Evolutionary conservation across 2,329 filamentous ascomycete species (phyloP).

Genomic region (Penicillium sp.): DNA sequence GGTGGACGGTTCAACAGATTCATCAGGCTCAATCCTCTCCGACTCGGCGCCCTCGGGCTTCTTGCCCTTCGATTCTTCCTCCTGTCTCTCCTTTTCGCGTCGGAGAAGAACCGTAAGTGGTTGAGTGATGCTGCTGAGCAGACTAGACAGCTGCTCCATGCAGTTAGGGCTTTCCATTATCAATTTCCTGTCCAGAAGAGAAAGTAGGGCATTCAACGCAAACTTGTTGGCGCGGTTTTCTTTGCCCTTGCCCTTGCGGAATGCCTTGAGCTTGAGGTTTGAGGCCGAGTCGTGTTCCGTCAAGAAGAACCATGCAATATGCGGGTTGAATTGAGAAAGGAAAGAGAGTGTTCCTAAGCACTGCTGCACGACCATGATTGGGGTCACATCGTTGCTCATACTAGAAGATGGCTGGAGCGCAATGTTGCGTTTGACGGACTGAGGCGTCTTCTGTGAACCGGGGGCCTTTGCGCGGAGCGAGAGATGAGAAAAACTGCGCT

Average conservation of each 20-base stretch:
- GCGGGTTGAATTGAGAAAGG: slow-evolving; percentile 77
- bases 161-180: slow-evolving; percentile 97
- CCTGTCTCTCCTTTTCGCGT: slow-evolving; percentile 72
- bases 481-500: slow-evolving; percentile 90
- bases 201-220: slow-evolving; percentile 85
- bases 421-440: slow-evolving; percentile 70
- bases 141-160: slow-evolving; percentile 86
- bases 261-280: slow-evolving; percentile 70
- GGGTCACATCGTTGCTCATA: slow-evolving; percentile 82
- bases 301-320: slow-evolving; percentile 87
- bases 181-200: slow-evolving; percentile 83
- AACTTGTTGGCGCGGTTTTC: slow-evolving; percentile 82
- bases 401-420: slow-evolving; percentile 56
- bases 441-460: slow-evolving; percentile 75
- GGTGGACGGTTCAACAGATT: slow-evolving; percentile 6
- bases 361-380: slow-evolving; percentile 92
- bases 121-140: slow-evolving; percentile 83
- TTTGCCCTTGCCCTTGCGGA: slow-evolving; percentile 83
- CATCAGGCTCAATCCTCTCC: slow-evolving; percentile 25
- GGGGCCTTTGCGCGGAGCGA: slow-evolving; percentile 86
- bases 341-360: slow-evolving; percentile 83
- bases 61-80: slow-evolving; percentile 43
- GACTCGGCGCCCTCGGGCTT: slow-evolving; percentile 30
- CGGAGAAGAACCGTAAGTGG: slow-evolving; percentile 79
- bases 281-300: slow-evolving; percentile 84